Evolutionary conservation across 164 flowering plant species (phyloP), one percentile per base, ranked within the genome.

Genomic region (Dillenia turbinata): DNA sequence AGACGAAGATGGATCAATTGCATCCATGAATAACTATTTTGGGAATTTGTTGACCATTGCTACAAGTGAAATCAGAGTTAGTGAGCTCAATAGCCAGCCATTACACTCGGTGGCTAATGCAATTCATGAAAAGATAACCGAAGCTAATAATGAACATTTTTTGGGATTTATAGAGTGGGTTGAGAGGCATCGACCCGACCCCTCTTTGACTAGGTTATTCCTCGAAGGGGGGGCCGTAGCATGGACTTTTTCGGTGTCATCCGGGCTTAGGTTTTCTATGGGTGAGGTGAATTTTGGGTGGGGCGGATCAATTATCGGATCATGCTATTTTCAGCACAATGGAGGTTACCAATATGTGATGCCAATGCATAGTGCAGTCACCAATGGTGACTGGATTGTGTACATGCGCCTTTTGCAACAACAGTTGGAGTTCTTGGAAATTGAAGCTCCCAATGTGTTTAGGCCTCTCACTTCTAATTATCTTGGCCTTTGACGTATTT

Each of bases 351-450:
- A 64, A 2, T 82, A 85, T 47, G 86, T 84, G n/a, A 84, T 82
- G 86, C 86, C 89, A 9, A 82, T 82, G 86, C 86, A 83, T 3
- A 73, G 76, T 49, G 66, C 82, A 0, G 49, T 44, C 1, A 66
- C 56, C 33, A 67, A 77, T 47, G 88, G 88, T 1, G 88, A 86
- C 62, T 81, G 88, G 91, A 51, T 83, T 22, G 85, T 86, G 52
- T 85, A 83, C 66, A 55, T 80, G 81, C 88, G 75, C 66, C 69
- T 81, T 1, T 5, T 51, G 26, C 56, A 57, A 24, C 33, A 40
- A 55, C 83, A 83, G 49, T 10, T 85, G 56, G 78, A 76, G 46
- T 19, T 70, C 44, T 65, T 85, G 0, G 86, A 82, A 73, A 43
- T 12, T 0, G 61, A 61, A 54, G 85, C 81, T 11, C 45, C 63